Evolutionary conservation across 2,329 filamentous ascomycete genomes (phyloP).

Genomic region (Botrytis cinerea): DNA sequence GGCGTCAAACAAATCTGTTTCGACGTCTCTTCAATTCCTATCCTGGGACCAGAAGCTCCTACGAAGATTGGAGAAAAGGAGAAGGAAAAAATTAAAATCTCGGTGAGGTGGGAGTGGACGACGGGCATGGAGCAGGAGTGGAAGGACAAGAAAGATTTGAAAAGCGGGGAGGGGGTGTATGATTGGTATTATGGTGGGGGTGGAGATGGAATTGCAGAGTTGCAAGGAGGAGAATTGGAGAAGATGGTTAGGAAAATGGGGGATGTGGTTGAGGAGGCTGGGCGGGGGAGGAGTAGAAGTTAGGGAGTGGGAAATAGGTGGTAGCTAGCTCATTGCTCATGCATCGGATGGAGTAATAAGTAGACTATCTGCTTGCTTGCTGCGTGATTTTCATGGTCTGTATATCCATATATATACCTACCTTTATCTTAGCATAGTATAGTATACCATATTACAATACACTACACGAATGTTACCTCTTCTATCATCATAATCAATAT

Average conservation of each 20-base stretch:
- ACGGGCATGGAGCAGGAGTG: conserved; percentile 21
- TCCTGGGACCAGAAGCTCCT: neutral
- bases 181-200: conserved; percentile 32
- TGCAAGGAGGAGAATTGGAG: conserved; percentile 28
- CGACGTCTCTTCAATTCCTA: neutral
- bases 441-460: too few relatives aligned
- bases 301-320: neutral
- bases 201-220: conserved; percentile 25
- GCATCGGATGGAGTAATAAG: too few relatives aligned
- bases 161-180: conserved; percentile 32
- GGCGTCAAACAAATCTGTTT: conserved; percentile 20
- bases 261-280: conserved; percentile 34
- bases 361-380: neutral
- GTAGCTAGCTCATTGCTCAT: too few relatives aligned
- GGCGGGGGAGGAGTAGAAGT: conserved; percentile 10
- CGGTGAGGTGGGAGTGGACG: conserved; percentile 18
- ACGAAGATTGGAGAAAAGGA: neutral
- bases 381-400: neutral
- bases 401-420: neutral
- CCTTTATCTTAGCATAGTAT: too few relatives aligned
- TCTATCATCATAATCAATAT: too few relatives aligned
- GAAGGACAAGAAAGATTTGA: conserved; percentile 21
- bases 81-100: conserved; percentile 11
- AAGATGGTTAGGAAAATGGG: conserved; percentile 32
- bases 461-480: too few relatives aligned